Evolutionary conservation across 78 protist genomes (phyloP), one percentile per base, ranked within the genome.

Genomic region (Neovahlkampfia damariscottae): DNA sequence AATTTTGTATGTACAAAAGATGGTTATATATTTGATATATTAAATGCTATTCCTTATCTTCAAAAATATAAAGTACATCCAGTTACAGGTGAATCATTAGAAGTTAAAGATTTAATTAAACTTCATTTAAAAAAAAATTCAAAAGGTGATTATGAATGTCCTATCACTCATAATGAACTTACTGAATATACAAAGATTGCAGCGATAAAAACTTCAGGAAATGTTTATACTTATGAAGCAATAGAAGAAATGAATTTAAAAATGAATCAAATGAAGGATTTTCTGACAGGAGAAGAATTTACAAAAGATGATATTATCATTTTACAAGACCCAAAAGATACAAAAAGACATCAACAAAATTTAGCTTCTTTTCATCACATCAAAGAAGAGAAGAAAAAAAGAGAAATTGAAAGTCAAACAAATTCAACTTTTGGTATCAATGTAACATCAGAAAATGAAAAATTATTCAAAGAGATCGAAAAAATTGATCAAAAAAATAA

Each of bases 151-250:
- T 84, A 58, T 73, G 82, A 81, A 35, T 92, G 95, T 79, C 97
- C 97, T 0, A 81, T 93, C 9, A 38, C 88, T n/a, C 76, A 76
- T 59, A 94, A 94, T 73, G 87, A 32, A 36, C 88, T 94, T 76
- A 91, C 50, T 38, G 93, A 91, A 67, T 58, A 40, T 40, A 73
- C 91, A 0, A 89, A 87, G 68, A 89, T 94, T 28, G 95, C 90
- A 8, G 89, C 91, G 2, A 70, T 85, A 8, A 27, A 28, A 27
- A 41, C 85, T 8, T 72, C 93, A 4, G 97, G 97, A 5, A 78
- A 91, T 58, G 97, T 93, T 9, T 94, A 86, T 79, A 37, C 81
- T 2, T 68, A 40, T 37, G 96, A 92, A 0, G 90, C 97, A 4
- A 78, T 94, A 0, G 34, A 89, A 3, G 32, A 82, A 41, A 75